A percentile compares a stretch with the other conserved stretches of the same genome.
Conservation (phyloP, 371 early-diverging fungal genomes). For the Umbelopsis sp. region DNA sequence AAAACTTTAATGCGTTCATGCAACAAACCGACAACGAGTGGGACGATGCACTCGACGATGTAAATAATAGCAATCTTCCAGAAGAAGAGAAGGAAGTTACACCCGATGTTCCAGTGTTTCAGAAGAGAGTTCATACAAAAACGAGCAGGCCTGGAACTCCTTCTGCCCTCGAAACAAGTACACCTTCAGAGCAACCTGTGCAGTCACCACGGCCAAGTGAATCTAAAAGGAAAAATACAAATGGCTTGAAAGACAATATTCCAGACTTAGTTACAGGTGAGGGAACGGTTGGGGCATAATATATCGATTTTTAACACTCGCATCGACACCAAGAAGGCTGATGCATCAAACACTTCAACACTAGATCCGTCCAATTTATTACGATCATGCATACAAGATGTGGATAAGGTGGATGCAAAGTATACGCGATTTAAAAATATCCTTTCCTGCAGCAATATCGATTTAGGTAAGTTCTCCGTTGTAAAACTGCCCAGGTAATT, state of each 20-base stretch:
- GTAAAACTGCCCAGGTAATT: not conserved
- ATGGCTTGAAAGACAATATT: slow-evolving; percentile 23
- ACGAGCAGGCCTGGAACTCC: not conserved
- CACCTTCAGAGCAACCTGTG: not conserved
- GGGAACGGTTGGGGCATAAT: not conserved
- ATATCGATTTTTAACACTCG: not conserved
- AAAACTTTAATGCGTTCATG: slow-evolving; percentile 51
- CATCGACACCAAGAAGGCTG: not conserved
- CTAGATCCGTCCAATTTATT: slow-evolving; percentile 30
- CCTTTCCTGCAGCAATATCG: slow-evolving; percentile 73
- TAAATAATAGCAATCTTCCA: slow-evolving; percentile 14
- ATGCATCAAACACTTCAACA: not conserved
- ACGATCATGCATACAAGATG: slow-evolving; percentile 27
- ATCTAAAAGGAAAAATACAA: slow-evolving; percentile 8
- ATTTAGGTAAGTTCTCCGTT: slow-evolving; percentile 59
- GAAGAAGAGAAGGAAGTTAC: slow-evolving; percentile 10
- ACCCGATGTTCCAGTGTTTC: slow-evolving; percentile 14
- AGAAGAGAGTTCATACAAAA: slow-evolving; percentile 3
- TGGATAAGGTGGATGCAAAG: slow-evolving; percentile 31
- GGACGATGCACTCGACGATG: slow-evolving; percentile 45
- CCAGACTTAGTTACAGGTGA: slow-evolving; percentile 27
- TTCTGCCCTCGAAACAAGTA: not conserved
- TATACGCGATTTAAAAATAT: slow-evolving; percentile 72
- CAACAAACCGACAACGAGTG: slow-evolving; percentile 60
- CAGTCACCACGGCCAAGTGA: not conserved